Percentiles rank a stretch among this genome's conserved stretches.
Conservation (phyloP, 1,284 basidiomycete genomes). For the Fomes fomentarius region DNA sequence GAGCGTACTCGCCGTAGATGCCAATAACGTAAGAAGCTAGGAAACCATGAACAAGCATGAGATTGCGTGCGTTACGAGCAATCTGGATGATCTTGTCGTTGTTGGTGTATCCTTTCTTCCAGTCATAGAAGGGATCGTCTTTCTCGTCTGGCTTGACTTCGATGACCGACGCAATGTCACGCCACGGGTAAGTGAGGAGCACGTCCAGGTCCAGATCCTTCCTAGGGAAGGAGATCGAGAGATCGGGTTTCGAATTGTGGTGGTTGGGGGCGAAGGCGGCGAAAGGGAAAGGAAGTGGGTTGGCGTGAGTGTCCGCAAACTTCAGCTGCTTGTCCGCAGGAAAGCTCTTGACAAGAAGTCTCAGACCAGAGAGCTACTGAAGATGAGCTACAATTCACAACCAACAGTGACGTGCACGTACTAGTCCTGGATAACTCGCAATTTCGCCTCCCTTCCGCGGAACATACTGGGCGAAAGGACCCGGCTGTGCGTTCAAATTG, state of each 20-base stretch:
- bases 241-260: constrained; percentile 9
- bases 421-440: neutral
- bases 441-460: neutral
- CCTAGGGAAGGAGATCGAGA: constrained; percentile 11
- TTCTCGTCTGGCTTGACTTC: constrained; percentile 7
- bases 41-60: constrained; percentile 17
- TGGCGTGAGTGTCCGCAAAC: constrained; percentile 1
- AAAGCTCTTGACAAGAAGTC: neutral
- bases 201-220: neutral
- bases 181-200: neutral
- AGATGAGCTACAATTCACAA: no score
- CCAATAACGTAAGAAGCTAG: constrained; percentile 16
- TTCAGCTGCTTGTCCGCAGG: neutral
- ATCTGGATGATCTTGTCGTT: constrained; percentile 5
- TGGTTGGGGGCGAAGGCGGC: neutral
- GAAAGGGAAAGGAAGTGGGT: constrained; percentile 9
- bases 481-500: no score
- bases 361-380: neutral
- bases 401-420: neutral
- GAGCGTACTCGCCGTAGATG: constrained; percentile 18
- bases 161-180: neutral
- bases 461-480: neutral
- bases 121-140: constrained; percentile 6
- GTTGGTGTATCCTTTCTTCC: neutral
- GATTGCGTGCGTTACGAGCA: constrained; percentile 11